Evolutionary conservation across 768 basidiomycete genomes (phyloP).

Genomic region (Tricholoma sp.): DNA sequence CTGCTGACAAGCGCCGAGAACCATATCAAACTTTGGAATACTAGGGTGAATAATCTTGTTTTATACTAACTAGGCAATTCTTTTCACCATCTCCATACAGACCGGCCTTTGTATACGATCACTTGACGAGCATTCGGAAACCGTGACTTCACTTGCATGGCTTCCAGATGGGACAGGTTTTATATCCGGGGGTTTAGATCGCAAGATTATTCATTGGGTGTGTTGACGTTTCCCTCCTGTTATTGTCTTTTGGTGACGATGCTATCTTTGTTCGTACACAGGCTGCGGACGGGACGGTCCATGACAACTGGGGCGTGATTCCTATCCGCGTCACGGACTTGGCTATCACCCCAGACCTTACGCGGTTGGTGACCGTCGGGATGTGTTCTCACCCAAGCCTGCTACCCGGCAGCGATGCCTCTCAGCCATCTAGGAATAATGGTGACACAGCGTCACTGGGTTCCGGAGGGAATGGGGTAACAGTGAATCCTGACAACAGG

Average conservation of each 20-base stretch:
- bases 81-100: constrained; percentile 32
- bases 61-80: background rate
- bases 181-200: constrained; percentile 84
- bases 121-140: constrained; percentile 70
- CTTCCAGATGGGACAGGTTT: constrained; percentile 87
- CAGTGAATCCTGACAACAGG: constrained; percentile 43
- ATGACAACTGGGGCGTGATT: constrained; percentile 62
- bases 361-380: constrained; percentile 81
- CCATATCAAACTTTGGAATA: constrained; percentile 84
- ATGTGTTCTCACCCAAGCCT: constrained; percentile 26
- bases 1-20: constrained; percentile 83
- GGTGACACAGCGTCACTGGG: constrained; percentile 10
- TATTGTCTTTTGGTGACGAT: constrained; percentile 6
- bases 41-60: constrained; percentile 51
- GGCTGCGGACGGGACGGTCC: constrained; percentile 71
- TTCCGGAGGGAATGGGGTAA: constrained; percentile 13
- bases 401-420: constrained; percentile 16
- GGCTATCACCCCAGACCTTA: constrained; percentile 80
- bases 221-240: constrained; percentile 15
- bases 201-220: constrained; percentile 82
- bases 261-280: constrained; percentile 24
- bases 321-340: constrained; percentile 85
- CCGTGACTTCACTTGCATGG: constrained; percentile 85
- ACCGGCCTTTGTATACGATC: constrained; percentile 67
- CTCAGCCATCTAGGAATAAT: constrained; percentile 8